These are phyloP conservation scores for Auricularia sp. DNA, from an alignment of 768 basidiomycete genomes.

Conservation along the genomic window DNA sequence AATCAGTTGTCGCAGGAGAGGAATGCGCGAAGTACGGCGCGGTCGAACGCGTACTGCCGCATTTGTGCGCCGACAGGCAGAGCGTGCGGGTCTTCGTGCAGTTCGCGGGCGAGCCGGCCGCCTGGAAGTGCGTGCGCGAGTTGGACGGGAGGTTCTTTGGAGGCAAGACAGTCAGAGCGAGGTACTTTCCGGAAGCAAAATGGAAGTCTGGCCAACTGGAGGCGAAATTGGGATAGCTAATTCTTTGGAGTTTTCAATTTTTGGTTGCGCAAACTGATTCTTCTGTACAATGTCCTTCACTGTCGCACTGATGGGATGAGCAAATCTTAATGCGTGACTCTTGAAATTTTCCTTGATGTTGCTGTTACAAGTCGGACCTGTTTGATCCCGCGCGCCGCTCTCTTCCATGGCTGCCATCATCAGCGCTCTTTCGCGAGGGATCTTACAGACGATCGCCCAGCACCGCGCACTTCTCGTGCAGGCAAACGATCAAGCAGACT, in stretches of 20 bases:
- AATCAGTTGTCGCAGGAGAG: conserved; percentile 43
- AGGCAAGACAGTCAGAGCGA: conserved; percentile 70
- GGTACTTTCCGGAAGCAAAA: conserved; percentile 62
- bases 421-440: no score
- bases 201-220: conserved; percentile 18
- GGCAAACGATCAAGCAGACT: no score
- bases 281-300: no score
- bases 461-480: no score
- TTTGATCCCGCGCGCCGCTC: no score
- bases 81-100: conserved; percentile 85
- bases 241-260: neutral
- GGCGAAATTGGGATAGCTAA: neutral
- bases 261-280: no score
- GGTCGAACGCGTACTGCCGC: conserved; percentile 83
- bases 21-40: conserved; percentile 87
- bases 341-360: no score
- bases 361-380: no score
- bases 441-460: no score
- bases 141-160: conserved; percentile 90
- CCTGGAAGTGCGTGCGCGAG: conserved; percentile 92
- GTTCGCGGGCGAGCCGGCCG: conserved; percentile 85
- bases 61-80: conserved; percentile 60
- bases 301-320: no score
- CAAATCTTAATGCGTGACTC: no score
- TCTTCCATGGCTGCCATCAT: no score